phyloP scores from a whole-genome alignment of 257 asterid species.

The Misopates orontium region DNA sequence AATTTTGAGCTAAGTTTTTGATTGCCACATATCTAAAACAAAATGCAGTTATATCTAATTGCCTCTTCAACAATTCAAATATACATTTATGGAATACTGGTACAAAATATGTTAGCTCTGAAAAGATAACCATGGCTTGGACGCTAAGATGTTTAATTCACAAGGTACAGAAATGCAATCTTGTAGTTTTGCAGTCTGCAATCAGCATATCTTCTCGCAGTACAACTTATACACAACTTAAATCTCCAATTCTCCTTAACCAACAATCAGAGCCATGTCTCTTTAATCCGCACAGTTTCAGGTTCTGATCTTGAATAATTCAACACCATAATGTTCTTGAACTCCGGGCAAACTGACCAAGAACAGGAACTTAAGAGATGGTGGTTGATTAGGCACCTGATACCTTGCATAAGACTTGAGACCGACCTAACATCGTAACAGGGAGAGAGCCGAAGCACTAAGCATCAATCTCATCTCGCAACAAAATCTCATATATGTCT shows the following conservation, averaged over 20 bases:
- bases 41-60: too few relatives aligned
- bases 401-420: background rate
- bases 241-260: background rate
- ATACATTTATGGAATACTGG: too few relatives aligned
- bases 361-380: background rate
- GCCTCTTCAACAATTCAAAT: too few relatives aligned
- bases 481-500: conserved; percentile 87
- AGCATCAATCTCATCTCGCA: conserved; percentile 76
- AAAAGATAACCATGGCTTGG: too few relatives aligned
- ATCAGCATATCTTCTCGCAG: too few relatives aligned
- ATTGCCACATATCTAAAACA: too few relatives aligned
- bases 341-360: background rate
- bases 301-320: too few relatives aligned
- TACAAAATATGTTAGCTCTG: too few relatives aligned
- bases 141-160: background rate
- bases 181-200: background rate
- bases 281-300: too few relatives aligned
- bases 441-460: conserved; percentile 11
- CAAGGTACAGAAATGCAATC: background rate
- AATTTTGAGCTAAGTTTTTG: too few relatives aligned
- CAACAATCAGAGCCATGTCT: too few relatives aligned
- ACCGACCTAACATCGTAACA: background rate
- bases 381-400: background rate
- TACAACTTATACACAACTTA: background rate
- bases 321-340: too few relatives aligned